Conservation (phyloP, 768 basidiomycete species). For the Xerocomellus dryophilus region DNA sequence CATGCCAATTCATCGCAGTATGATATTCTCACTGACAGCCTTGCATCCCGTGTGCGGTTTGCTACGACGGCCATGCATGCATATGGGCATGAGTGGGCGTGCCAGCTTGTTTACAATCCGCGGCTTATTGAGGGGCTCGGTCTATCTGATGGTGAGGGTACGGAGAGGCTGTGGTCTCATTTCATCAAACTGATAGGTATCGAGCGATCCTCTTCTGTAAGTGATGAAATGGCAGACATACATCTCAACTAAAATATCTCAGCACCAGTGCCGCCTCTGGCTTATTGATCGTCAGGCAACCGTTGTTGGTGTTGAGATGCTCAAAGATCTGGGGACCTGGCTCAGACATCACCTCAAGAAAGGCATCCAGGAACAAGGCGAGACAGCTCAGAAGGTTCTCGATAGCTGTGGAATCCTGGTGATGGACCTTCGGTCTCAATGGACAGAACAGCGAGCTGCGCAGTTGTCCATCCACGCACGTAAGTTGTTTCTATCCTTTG, state of each 20-base stretch:
- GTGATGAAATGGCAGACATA: background rate
- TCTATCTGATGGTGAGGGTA: constrained; percentile 25
- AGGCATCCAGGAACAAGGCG: background rate
- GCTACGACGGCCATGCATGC: no score
- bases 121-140: constrained; percentile 1
- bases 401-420: background rate
- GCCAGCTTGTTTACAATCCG: no score
- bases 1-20: no score
- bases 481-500: background rate
- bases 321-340: background rate
- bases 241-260: background rate
- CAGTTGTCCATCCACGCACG: background rate
- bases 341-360: background rate
- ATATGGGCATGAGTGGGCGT: no score
- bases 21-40: no score
- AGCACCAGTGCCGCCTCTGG: background rate
- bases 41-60: no score
- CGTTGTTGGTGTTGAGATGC: background rate
- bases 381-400: background rate
- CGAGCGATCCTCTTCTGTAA: constrained; percentile 32
- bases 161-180: constrained; percentile 31
- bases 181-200: constrained; percentile 35
- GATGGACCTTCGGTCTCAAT: background rate
- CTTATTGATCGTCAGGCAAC: background rate
- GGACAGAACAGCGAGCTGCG: background rate